These are phyloP conservation scores for Kalmanozyma brasiliensis DNA, from an alignment of 1,284 basidiomycete species.

Conservation along the genomic window DNA sequence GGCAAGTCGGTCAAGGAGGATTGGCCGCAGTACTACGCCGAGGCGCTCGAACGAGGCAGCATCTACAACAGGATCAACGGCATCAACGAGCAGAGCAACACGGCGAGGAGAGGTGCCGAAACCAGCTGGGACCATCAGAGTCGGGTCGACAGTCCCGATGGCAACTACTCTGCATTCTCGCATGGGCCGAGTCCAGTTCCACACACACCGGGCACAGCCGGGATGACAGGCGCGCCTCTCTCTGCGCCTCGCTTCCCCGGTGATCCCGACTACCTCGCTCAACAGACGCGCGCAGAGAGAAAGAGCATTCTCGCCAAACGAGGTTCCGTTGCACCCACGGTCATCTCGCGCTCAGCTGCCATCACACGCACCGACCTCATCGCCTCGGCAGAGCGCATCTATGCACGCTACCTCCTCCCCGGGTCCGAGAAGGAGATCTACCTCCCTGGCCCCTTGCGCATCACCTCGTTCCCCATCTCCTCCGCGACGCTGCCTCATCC, in stretches of 20 bases:
- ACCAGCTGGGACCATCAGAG: slow-evolving; percentile 43
- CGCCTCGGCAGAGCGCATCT: slow-evolving; percentile 93
- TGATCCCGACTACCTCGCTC: slow-evolving; percentile 60
- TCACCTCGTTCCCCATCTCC: slow-evolving; percentile 70
- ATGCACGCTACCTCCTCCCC: slow-evolving; percentile 83
- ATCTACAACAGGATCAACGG: slow-evolving; percentile 92
- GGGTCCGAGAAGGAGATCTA: slow-evolving; percentile 85
- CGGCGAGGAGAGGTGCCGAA: slow-evolving; percentile 17
- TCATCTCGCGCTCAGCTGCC: slow-evolving; percentile 85
- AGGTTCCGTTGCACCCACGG: slow-evolving; percentile 58
- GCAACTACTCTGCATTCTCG: slow-evolving; percentile 32
- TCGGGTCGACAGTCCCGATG: slow-evolving; percentile 40
- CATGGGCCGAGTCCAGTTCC: slow-evolving; percentile 28
- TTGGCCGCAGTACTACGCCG: slow-evolving; percentile 92
- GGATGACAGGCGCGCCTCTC: slow-evolving; percentile 12
- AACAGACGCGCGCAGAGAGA: slow-evolving; percentile 49
- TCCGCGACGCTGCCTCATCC: slow-evolving; percentile 75
- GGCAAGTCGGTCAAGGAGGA: slow-evolving; percentile 90
- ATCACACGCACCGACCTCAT: slow-evolving; percentile 90
- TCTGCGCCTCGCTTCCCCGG: slow-evolving; percentile 59
- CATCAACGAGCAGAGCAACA: slow-evolving; percentile 68
- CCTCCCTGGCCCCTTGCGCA: slow-evolving; percentile 73
- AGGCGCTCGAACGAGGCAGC: slow-evolving; percentile 77
- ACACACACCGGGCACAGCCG: background rate
- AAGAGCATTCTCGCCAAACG: slow-evolving; percentile 59